Percentiles rank a stretch among this genome's conserved stretches.
Evolutionary conservation across 2,329 filamentous ascomycete genomes (phyloP).

Genomic region (Thyridium curvatum): DNA sequence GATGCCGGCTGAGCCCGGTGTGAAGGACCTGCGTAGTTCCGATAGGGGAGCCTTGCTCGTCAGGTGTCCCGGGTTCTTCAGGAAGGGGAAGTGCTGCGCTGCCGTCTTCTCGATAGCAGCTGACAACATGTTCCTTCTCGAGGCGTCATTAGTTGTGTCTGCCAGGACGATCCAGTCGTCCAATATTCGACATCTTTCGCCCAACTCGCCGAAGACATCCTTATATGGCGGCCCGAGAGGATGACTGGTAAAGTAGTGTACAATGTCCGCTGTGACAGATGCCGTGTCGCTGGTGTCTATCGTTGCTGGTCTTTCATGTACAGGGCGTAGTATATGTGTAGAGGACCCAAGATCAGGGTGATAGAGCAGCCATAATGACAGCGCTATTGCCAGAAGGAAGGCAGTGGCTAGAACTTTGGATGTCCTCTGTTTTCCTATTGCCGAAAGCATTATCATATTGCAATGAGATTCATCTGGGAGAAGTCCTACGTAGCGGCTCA

Average conservation of each 20-base stretch:
- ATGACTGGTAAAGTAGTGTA: constrained; percentile 17
- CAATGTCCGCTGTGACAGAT: background rate
- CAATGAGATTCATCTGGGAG: no score
- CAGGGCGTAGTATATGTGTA: no score
- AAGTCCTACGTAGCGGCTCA: no score
- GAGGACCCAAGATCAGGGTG: no score
- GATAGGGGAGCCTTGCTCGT: constrained; percentile 8
- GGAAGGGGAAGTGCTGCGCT: constrained; percentile 17
- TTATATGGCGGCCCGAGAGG: constrained; percentile 21
- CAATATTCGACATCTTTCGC: constrained; percentile 17
- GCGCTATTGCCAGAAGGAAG: constrained; percentile 1
- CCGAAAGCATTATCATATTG: no score
- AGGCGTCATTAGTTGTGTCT: constrained; percentile 2
- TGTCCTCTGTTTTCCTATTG: no score
- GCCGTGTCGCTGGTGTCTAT: no score
- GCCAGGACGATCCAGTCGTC: constrained; percentile 12
- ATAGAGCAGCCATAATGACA: no score
- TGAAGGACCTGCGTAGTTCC: constrained; percentile 10
- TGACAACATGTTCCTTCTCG: constrained; percentile 5
- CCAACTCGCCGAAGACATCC: constrained; percentile 22
- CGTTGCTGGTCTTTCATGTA: no score
- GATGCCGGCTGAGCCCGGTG: constrained; percentile 19
- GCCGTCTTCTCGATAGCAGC: constrained; percentile 9
- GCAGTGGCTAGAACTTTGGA: background rate
- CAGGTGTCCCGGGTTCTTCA: constrained; percentile 8